Conservation (phyloP, 2,329 filamentous ascomycete genomes). For the Hypoxylon sp. region DNA sequence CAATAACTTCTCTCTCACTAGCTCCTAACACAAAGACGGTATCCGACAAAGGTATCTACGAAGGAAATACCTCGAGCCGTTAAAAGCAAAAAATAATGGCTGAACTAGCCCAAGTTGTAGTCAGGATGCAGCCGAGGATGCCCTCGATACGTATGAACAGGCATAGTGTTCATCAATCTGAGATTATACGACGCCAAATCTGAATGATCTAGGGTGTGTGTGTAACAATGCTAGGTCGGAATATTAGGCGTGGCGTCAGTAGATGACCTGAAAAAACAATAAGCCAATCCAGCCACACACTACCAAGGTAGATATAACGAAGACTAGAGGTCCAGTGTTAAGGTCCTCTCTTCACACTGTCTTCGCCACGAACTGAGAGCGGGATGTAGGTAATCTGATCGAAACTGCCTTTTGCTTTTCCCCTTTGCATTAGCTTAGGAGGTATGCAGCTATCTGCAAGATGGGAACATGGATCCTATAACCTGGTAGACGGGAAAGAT, state of each 20-base stretch:
- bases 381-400: neutral
- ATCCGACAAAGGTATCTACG: neutral
- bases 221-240: neutral
- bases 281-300: neutral
- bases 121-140: neutral
- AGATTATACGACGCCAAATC: neutral
- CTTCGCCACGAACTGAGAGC: neutral
- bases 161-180: neutral
- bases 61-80: neutral
- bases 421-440: neutral
- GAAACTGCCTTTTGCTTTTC: neutral
- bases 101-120: neutral
- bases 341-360: neutral
- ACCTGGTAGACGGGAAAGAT: conserved; percentile 18
- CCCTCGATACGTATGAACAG: neutral
- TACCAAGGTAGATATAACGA: neutral
- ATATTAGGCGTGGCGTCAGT: neutral
- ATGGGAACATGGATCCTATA: neutral
- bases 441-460: neutral
- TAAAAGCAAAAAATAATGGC: neutral
- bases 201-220: neutral
- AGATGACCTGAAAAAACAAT: neutral
- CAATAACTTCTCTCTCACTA: neutral
- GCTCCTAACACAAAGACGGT: neutral
- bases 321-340: neutral